Percentiles rank a stretch among this genome's conserved stretches.
Conservation (phyloP, 139 green algal genomes). For the Klebsormidium nitens region DNA sequence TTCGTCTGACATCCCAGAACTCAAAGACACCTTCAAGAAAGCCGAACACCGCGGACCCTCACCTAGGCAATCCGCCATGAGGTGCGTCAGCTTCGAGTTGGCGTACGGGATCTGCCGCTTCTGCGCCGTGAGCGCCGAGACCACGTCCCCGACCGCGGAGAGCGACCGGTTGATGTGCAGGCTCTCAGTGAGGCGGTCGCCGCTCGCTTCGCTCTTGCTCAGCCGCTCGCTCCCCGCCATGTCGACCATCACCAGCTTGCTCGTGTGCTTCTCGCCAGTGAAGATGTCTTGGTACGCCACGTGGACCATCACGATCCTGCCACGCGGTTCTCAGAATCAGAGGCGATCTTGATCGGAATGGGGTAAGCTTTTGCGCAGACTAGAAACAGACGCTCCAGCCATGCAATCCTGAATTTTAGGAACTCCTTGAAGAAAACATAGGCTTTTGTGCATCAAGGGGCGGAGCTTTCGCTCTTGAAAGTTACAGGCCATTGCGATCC, state of each 20-base stretch:
- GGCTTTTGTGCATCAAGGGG: no score
- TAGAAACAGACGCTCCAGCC: neutral
- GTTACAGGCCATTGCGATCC: no score
- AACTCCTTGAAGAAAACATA: no score
- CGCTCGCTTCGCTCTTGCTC: slow-evolving; percentile 28
- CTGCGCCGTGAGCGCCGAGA: slow-evolving; percentile 37
- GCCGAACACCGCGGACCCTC: no score
- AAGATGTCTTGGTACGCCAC: neutral
- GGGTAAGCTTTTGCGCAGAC: neutral
- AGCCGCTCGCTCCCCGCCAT: slow-evolving; percentile 86
- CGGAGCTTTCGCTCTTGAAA: no score
- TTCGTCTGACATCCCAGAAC: no score
- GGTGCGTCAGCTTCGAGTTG: slow-evolving; percentile 47
- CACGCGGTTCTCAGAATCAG: neutral
- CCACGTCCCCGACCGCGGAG: slow-evolving; percentile 38
- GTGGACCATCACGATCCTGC: slow-evolving; percentile 24
- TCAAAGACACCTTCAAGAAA: no score
- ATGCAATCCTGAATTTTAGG: no score
- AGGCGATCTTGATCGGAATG: neutral
- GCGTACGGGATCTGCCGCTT: slow-evolving; percentile 29
- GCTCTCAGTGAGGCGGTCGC: slow-evolving; percentile 44
- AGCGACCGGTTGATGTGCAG: slow-evolving; percentile 54
- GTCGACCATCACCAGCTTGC: slow-evolving; percentile 94
- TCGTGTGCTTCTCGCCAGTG: slow-evolving; percentile 48
- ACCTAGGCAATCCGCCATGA: slow-evolving; percentile 34